Evolutionary conservation across 129 eudicot species (phyloP), one percentile per base, ranked within the genome.

Genomic region (Sambucus nigra): DNA sequence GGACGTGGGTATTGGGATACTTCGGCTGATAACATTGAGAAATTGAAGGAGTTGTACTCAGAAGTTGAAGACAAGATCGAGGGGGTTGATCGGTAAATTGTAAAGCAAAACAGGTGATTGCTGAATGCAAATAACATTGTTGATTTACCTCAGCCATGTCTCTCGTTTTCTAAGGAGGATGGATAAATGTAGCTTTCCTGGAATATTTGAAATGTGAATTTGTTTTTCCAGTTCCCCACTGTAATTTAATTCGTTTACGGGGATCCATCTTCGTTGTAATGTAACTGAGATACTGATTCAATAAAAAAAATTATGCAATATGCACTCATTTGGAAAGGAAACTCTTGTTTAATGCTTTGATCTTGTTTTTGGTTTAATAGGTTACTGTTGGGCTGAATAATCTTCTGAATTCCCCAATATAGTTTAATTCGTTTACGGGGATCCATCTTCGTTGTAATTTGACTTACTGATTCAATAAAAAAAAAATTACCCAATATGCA

Each of bases 1-100:
- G 99, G 99, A 2, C 79, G 99, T 1, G 96, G 99, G 10, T 86
- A 92, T 71, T 92, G 99, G 99, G 99, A 92, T 18, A 92, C 99
- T 27, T 61, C 92, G 0, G 94, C 65, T 2, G 99, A 92, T 3
- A 92, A 92, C n/a, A 80, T 92, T 15, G 99, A 92, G 77, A 75
- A 67, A 66, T 65, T 92, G 50, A 92, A 66, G 71, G 78, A 86
- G 73, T 58, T 92, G 75, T 92, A 92, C 69, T 80, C 91, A 0
- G 99, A 92, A 68, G 96, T 92, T 61, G 99, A 86, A 71, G 99
- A 86, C 80, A 92, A 92, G 77, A 92, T 92, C 27, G 99, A 92
- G 54, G 99, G 99, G 11, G 59, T 92, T 16, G 96, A 86, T 57
- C 70, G 86, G 47, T 92, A 67, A 84, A 25, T 26, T 45, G 38